Conservation (phyloP, 2,329 filamentous ascomycete genomes). For the Rutstroemia sp. region DNA sequence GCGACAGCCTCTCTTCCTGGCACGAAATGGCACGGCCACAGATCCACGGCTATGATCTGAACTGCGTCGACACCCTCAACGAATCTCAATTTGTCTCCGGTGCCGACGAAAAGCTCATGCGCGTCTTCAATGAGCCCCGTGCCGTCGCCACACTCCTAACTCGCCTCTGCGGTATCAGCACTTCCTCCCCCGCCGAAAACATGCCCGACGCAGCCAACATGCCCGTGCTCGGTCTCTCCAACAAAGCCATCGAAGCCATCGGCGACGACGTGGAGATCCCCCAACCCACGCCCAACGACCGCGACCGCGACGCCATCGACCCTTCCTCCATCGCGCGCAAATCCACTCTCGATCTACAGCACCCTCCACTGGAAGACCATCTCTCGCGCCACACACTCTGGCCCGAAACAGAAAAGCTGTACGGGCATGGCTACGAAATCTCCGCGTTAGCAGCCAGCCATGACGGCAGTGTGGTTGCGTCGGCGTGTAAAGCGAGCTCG, state of each 20-base stretch:
- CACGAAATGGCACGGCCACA: conserved; percentile 94
- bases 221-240: conserved; percentile 88
- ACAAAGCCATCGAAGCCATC: conserved; percentile 71
- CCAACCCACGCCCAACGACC: conserved; percentile 33
- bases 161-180: conserved; percentile 55
- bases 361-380: conserved; percentile 83
- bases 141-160: conserved; percentile 70
- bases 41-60: conserved; percentile 96
- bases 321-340: conserved; percentile 48
- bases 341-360: conserved; percentile 55
- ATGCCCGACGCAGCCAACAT: conserved; percentile 90
- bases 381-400: conserved; percentile 86
- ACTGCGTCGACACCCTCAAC: conserved; percentile 77
- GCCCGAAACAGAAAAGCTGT: conserved; percentile 94
- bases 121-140: conserved; percentile 86
- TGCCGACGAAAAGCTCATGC: conserved; percentile 94
- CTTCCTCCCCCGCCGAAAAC: conserved; percentile 30
- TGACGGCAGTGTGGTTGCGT: conserved; percentile 71
- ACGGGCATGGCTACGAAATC: conserved; percentile 96
- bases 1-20: conserved; percentile 55
- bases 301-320: conserved; percentile 47
- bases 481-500: conserved; percentile 86
- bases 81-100: conserved; percentile 79
- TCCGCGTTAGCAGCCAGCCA: conserved; percentile 75
- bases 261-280: conserved; percentile 43